These are phyloP conservation scores for Combretum micranthum DNA, from an alignment of 345 rosid species.

Conservation along the genomic window DNA sequence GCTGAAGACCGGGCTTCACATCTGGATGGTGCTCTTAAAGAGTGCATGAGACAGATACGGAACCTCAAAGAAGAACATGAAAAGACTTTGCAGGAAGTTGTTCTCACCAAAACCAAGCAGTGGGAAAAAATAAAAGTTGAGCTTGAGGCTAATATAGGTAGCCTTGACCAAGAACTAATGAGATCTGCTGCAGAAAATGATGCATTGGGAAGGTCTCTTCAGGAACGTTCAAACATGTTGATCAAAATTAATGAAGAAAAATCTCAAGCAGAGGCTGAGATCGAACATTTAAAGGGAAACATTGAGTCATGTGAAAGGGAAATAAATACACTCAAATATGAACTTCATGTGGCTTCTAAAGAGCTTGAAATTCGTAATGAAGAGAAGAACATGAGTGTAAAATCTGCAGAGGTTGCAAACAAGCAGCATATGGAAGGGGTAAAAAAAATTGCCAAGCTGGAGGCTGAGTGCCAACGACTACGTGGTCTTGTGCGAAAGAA, in stretches of 20 bases:
- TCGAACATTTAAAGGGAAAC: conserved; percentile 70
- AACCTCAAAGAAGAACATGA: conserved; percentile 92
- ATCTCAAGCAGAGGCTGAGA: conserved; percentile 75
- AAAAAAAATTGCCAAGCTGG: conserved; percentile 84
- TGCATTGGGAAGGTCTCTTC: conserved; percentile 71
- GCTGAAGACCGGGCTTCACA: conserved; percentile 88
- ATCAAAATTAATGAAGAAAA: conserved; percentile 69
- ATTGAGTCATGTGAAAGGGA: conserved; percentile 87
- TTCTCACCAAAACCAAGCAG: conserved; percentile 55
- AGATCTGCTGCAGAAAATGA: conserved; percentile 77
- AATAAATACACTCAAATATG: conserved; percentile 75
- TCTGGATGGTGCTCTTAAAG: conserved; percentile 93
- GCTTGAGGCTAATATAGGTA: conserved; percentile 61
- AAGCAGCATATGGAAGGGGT: conserved; percentile 86
- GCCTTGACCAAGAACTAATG: conserved; percentile 73
- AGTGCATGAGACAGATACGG: conserved; percentile 93
- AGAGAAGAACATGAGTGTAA: conserved; percentile 96
- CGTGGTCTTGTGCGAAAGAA: conserved; percentile 88
- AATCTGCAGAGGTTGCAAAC: conserved; percentile 86
- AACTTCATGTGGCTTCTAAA: conserved; percentile 65
- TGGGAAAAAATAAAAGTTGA: conserved; percentile 64
- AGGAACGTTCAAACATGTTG: conserved; percentile 79
- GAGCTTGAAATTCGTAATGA: conserved; percentile 97
- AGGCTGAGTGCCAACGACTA: conserved; percentile 92
- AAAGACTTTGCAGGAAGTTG: conserved; percentile 63